These are phyloP conservation scores for Daldinia concentrica DNA, from an alignment of 495 filamentous ascomycete genomes.

Conservation along the genomic window DNA sequence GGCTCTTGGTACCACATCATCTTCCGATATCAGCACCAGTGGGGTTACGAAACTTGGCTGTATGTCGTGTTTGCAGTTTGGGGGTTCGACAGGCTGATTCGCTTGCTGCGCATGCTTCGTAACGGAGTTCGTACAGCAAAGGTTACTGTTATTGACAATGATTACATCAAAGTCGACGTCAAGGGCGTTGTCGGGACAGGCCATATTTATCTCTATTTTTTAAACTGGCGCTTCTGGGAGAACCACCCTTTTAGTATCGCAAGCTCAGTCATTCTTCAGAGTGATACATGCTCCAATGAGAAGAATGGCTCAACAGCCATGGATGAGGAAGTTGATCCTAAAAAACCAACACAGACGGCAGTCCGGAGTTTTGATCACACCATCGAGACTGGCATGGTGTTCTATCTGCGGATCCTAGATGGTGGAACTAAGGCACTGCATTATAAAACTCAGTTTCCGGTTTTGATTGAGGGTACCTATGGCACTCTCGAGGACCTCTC, in stretches of 20 bases:
- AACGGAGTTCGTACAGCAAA: slow-evolving; percentile 47
- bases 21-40: slow-evolving; percentile 34
- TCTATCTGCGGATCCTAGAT: slow-evolving; percentile 6
- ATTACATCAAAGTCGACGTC: slow-evolving; percentile 50
- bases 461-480: slow-evolving; percentile 34
- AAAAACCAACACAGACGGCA: neutral
- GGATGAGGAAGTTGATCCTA: neutral
- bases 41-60: slow-evolving; percentile 54
- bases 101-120: slow-evolving; percentile 42
- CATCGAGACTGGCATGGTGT: slow-evolving; percentile 10
- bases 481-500: slow-evolving; percentile 24
- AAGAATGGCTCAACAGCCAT: neutral
- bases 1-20: slow-evolving; percentile 53
- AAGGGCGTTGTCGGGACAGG: slow-evolving; percentile 32
- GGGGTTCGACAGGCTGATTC: slow-evolving; percentile 49
- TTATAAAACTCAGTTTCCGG: slow-evolving; percentile 12
- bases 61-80: slow-evolving; percentile 51
- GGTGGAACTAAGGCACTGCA: slow-evolving; percentile 14
- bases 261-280: slow-evolving; percentile 2
- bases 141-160: slow-evolving; percentile 38
- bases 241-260: slow-evolving; percentile 13
- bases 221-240: slow-evolving; percentile 54
- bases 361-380: slow-evolving; percentile 3
- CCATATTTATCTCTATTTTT: slow-evolving; percentile 54
- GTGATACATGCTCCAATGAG: neutral